These are phyloP conservation scores for Pichia sp. DNA, from an alignment of 1,139 yeast genomes.

Conservation along the genomic window DNA sequence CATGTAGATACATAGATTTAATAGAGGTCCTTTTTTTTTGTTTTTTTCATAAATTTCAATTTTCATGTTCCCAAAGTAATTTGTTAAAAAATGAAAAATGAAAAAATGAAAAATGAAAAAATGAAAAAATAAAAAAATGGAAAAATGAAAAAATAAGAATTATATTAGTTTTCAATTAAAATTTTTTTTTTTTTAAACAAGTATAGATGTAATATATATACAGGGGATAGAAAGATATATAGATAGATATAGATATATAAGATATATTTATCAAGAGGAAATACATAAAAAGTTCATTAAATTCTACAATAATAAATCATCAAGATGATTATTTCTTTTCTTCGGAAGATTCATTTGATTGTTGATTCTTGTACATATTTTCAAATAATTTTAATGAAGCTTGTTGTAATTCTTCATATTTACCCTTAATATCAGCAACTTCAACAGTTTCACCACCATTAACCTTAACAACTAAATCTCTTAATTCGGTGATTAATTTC, in stretches of 20 bases:
- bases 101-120: too few species aligned
- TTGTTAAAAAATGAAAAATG: too few species aligned
- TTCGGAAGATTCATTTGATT: slow-evolving; percentile 13
- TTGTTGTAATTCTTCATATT: slow-evolving; percentile 91
- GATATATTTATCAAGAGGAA: too few species aligned
- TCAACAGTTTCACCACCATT: slow-evolving; percentile 86
- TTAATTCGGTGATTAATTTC: slow-evolving; percentile 68
- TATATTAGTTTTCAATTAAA: too few species aligned
- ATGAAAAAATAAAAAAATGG: too few species aligned
- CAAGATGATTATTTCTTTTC: slow-evolving; percentile 4
- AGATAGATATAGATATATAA: too few species aligned
- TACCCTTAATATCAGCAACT: slow-evolving; percentile 77
- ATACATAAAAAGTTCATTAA: background rate
- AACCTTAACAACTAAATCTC: slow-evolving; percentile 89
- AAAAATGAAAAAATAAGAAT: too few species aligned
- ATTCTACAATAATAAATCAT: background rate
- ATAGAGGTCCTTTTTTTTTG: too few species aligned
- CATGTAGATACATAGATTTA: too few species aligned
- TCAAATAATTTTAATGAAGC: slow-evolving; percentile 91
- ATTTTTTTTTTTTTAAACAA: background rate
- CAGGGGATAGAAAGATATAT: too few species aligned
- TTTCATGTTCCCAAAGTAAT: background rate
- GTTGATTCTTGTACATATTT: slow-evolving; percentile 81
- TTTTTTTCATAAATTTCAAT: too few species aligned
- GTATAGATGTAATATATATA: background rate